Percentiles rank a stretch among this genome's conserved stretches.
phyloP scores from a whole-genome alignment of 2,329 filamentous ascomycete genomes.

The Penicillium sp. region DNA sequence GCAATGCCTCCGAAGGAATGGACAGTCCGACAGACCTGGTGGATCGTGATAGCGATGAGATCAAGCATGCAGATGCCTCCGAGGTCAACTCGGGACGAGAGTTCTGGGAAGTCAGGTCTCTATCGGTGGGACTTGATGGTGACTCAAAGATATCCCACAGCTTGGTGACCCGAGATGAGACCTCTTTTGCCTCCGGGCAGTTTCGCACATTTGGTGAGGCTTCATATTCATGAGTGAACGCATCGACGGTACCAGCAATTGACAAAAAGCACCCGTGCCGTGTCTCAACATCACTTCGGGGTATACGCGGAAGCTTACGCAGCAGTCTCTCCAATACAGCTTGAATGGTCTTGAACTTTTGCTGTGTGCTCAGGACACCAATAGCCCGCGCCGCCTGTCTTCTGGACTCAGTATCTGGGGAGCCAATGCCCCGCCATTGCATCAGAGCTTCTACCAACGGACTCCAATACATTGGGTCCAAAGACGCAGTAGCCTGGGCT shows the following conservation, averaged over 20 bases:
- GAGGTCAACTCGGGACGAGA: slow-evolving; percentile 45
- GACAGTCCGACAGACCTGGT: slow-evolving; percentile 13
- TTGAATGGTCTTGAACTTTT: slow-evolving; percentile 32
- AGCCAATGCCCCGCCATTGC: slow-evolving; percentile 85
- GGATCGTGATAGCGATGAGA: slow-evolving; percentile 41
- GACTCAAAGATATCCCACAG: slow-evolving; percentile 44
- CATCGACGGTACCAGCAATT: slow-evolving; percentile 41
- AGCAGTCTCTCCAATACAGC: slow-evolving; percentile 37
- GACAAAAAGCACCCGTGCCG: slow-evolving; percentile 48
- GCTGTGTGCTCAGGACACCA: slow-evolving; percentile 50
- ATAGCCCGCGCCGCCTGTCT: slow-evolving; percentile 71
- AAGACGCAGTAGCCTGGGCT: slow-evolving; percentile 64
- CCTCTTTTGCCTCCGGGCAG: slow-evolving; percentile 25
- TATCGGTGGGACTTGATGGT: slow-evolving; percentile 34
- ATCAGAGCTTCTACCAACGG: slow-evolving; percentile 71
- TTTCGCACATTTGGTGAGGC: slow-evolving; percentile 19
- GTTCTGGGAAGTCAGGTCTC: slow-evolving; percentile 42
- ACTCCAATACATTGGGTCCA: slow-evolving; percentile 66
- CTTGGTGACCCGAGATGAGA: slow-evolving; percentile 30
- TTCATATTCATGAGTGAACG: slow-evolving; percentile 28
- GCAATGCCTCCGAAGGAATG: slow-evolving; percentile 23
- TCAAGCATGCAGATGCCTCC: slow-evolving; percentile 43
- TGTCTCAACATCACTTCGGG: slow-evolving; percentile 43
- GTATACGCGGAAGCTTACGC: slow-evolving; percentile 38
- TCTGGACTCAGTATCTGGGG: slow-evolving; percentile 72